Conservation (phyloP, 345 rosid species). For the Eucalyptus regnans region DNA sequence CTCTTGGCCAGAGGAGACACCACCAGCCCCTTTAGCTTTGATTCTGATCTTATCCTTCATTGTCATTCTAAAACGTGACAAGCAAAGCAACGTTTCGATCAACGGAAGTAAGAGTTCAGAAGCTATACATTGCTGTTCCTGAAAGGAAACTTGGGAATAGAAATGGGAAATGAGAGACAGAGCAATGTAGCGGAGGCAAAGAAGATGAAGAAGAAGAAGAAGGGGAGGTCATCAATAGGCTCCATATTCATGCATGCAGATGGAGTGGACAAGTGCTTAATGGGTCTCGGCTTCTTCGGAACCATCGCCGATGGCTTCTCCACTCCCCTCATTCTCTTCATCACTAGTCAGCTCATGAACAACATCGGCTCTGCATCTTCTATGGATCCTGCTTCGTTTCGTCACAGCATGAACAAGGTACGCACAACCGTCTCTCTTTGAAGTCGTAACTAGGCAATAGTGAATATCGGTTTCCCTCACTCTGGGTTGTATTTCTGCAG, state of each 20-base stretch:
- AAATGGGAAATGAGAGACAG: neutral
- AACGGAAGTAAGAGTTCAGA: neutral
- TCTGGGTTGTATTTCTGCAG: conserved; percentile 10
- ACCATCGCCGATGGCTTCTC: conserved; percentile 72
- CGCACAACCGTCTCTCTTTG: neutral
- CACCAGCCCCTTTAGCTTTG: neutral
- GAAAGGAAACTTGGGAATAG: neutral
- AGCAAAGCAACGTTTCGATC: neutral
- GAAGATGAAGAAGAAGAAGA: neutral
- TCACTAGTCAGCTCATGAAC: conserved; percentile 72
- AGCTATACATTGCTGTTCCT: neutral
- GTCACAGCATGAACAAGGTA: conserved; percentile 48
- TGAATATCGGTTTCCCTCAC: neutral
- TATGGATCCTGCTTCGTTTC: conserved; percentile 11
- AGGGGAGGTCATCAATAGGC: conserved; percentile 10
- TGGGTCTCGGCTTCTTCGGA: conserved; percentile 65
- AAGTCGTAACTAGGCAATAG: neutral
- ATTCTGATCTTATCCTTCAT: neutral
- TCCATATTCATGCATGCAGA: conserved; percentile 84
- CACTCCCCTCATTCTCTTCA: conserved; percentile 54
- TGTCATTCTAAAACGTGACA: neutral
- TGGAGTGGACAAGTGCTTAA: conserved; percentile 37
- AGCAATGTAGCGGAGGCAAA: neutral
- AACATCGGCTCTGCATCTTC: conserved; percentile 36
- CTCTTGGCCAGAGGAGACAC: neutral